Evolutionary conservation across 495 filamentous ascomycete genomes (phyloP).

Genomic region (Diplogelasinospora grovesii): DNA sequence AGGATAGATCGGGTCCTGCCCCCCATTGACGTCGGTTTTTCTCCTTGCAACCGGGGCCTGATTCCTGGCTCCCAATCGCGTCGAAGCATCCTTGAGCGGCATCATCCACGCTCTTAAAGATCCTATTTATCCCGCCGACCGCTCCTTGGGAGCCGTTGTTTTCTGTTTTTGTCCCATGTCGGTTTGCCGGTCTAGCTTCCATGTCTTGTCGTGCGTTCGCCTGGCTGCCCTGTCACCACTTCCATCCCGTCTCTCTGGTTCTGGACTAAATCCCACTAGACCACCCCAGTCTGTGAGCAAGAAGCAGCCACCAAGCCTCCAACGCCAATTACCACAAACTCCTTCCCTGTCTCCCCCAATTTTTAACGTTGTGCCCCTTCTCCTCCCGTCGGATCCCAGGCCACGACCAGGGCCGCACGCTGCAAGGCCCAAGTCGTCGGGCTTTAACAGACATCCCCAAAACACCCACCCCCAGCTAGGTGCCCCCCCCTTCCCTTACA

Average conservation of each 20-base stretch:
- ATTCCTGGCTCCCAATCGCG: slow-evolving; percentile 7
- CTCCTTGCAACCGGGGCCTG: slow-evolving; percentile 1
- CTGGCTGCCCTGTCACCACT: slow-evolving; percentile 21
- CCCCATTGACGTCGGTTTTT: neutral
- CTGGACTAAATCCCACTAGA: slow-evolving; percentile 21
- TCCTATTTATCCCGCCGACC: slow-evolving; percentile 18
- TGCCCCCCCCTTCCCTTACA: slow-evolving; percentile 5
- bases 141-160: neutral
- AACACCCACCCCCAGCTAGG: slow-evolving; percentile 10
- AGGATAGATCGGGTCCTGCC: neutral
- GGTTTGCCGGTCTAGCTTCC: slow-evolving; percentile 13
- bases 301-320: slow-evolving; percentile 26
- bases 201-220: slow-evolving; percentile 20
- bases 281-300: slow-evolving; percentile 20
- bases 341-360: slow-evolving; percentile 17
- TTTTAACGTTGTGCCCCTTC: slow-evolving; percentile 22
- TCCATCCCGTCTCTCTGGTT: slow-evolving; percentile 24
- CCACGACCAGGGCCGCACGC: slow-evolving; percentile 17
- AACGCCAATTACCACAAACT: slow-evolving; percentile 20
- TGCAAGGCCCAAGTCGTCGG: slow-evolving; percentile 20
- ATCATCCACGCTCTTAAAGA: slow-evolving; percentile 17
- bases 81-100: neutral
- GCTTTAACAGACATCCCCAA: slow-evolving; percentile 12
- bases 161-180: slow-evolving; percentile 7
- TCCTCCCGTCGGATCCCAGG: slow-evolving; percentile 23